These are phyloP conservation scores for Stephania japonica DNA, from an alignment of 164 flowering plant genomes.

Conservation along the genomic window DNA sequence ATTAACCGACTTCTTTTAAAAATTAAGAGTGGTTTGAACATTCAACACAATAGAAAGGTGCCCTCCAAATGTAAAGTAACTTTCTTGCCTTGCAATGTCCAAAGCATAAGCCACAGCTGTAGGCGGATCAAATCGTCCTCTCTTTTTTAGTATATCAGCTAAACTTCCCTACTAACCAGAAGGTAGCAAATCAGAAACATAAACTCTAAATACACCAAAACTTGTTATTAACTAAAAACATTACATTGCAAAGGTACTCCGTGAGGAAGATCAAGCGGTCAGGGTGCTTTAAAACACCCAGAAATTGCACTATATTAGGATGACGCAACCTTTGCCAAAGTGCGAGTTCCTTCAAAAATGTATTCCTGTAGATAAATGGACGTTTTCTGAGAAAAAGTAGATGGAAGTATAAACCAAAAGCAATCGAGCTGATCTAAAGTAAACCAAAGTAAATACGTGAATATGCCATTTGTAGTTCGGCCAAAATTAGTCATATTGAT, in stretches of 20 bases:
- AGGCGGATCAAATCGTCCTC: conserved; percentile 43
- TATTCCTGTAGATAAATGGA: conserved; percentile 23
- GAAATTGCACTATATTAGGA: conserved; percentile 66
- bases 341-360: conserved; percentile 45
- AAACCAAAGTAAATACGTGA: not conserved
- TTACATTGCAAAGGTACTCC: conserved; percentile 54
- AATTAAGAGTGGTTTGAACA: not conserved
- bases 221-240: conserved; percentile 3
- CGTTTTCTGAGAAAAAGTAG: not conserved
- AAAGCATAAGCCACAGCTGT: conserved; percentile 53
- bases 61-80: not conserved
- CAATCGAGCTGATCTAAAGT: not conserved
- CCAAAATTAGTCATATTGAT: not conserved
- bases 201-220: not conserved
- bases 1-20: not conserved
- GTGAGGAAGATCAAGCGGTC: conserved; percentile 53
- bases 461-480: not conserved
- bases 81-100: conserved; percentile 52
- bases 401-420: not conserved
- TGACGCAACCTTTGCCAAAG: conserved; percentile 59
- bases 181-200: conserved; percentile 9
- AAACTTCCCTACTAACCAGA: conserved; percentile 41
- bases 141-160: conserved; percentile 44
- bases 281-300: conserved; percentile 45
- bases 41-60: not conserved